Conservation (phyloP, 1,284 basidiomycete species). For the Moniliophthora roreri region DNA sequence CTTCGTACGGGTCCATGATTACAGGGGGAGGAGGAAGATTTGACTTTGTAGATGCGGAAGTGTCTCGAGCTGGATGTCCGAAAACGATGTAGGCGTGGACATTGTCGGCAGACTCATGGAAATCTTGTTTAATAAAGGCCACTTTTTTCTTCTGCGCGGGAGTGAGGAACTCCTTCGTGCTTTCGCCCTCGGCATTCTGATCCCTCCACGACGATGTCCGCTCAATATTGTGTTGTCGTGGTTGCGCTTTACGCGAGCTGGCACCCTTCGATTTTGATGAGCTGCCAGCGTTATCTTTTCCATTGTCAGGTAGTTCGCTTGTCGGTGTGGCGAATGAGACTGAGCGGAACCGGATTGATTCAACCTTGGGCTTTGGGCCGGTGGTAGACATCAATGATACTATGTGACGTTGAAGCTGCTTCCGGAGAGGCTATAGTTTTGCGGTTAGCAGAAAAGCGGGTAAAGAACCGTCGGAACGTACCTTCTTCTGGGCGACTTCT, state of each 20-base stretch:
- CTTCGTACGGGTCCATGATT: constrained; percentile 71
- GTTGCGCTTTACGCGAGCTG: constrained; percentile 28
- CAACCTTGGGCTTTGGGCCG: constrained; percentile 57
- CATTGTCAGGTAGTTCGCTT: constrained; percentile 51
- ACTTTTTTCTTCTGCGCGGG: constrained; percentile 91
- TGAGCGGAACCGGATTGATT: constrained; percentile 89
- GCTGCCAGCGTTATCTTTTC: constrained; percentile 31
- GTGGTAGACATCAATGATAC: constrained; percentile 61
- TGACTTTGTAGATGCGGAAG: constrained; percentile 30
- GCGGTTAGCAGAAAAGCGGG: constrained; percentile 4
- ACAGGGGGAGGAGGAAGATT: constrained; percentile 59
- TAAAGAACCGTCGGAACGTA: constrained; percentile 30
- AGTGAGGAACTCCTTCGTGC: constrained; percentile 71
- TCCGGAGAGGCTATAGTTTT: constrained; percentile 49
- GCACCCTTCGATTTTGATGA: constrained; percentile 30
- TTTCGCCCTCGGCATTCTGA: constrained; percentile 38
- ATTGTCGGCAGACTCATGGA: constrained; percentile 70
- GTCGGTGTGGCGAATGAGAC: constrained; percentile 85
- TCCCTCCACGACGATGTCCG: constrained; percentile 71
- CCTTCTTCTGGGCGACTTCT: constrained; percentile 75
- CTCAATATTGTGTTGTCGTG: constrained; percentile 53
- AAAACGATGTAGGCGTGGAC: constrained; percentile 90
- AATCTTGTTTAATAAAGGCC: constrained; percentile 90
- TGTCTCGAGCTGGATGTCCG: constrained; percentile 57
- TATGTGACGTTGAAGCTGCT: constrained; percentile 73